Conservation (phyloP, 345 rosid genomes). For the Anacardium occidentale region DNA sequence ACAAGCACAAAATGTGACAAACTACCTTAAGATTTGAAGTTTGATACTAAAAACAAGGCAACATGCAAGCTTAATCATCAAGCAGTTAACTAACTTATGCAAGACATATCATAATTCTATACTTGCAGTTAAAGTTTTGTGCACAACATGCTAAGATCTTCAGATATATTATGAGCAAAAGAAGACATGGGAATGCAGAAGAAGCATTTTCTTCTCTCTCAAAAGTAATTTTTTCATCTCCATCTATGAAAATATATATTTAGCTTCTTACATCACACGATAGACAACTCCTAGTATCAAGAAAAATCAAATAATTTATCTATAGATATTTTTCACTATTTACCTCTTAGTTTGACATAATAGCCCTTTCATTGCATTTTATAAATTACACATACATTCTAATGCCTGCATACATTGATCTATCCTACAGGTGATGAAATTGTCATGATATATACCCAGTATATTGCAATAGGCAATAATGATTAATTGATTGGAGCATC, state of each 20-base stretch:
- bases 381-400: neutral
- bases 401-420: neutral
- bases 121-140: neutral
- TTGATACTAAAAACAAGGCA: neutral
- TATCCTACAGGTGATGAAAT: neutral
- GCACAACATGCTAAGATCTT: neutral
- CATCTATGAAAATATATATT: neutral
- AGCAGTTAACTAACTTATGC: too few relatives aligned
- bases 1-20: neutral
- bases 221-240: neutral
- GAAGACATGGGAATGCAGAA: neutral
- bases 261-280: neutral
- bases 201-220: neutral
- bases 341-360: neutral
- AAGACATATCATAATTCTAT: neutral
- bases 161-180: neutral
- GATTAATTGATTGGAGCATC: neutral
- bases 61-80: neutral
- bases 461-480: neutral
- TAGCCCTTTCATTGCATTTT: neutral
- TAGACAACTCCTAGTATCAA: too few relatives aligned
- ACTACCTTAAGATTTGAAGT: neutral
- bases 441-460: neutral
- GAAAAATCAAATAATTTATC: neutral
- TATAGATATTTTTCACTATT: neutral